Evolutionary conservation across 306 rosid genomes (phyloP), one percentile per base, ranked within the genome.

Genomic region (Abrus precatorius): DNA sequence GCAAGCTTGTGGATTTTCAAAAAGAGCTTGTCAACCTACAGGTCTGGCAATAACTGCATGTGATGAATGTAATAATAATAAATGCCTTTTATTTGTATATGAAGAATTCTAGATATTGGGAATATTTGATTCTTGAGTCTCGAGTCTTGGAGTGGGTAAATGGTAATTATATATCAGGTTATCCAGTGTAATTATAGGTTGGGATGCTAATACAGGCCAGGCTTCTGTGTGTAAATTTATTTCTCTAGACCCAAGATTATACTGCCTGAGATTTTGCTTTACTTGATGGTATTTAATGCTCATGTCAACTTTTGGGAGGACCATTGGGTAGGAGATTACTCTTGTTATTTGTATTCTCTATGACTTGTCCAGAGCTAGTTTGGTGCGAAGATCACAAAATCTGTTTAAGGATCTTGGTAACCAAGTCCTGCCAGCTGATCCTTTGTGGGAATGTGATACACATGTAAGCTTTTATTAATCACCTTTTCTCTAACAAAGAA

Each of bases 1-100:
- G 90, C 48, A 93, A 89, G 88, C 97, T 93, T 57, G 82, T 84
- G 54, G 86, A 83, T 80, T 93, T 91, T 71, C 96, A 91, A 79
- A 85, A 82, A 59, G 93, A 89, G 54, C 91, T 93, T 76, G 90
- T 85, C 55, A 79, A 86, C 75, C 84, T 89, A 74, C 97, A 95
- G 97, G 99, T 95, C 54, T 76, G 82, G 11, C 79, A 38, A 52
- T 45, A 69, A 72, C 7, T 77, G 34, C 62, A 69, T 81, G 54
- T 62, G 38, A 73, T 45, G 54, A 53, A 44, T 68, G 9, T 62
- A 4, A 48, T 28, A 44, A 14, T 62, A 45, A 72, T 72, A 33
- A 38, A 77, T 32, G 12, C 29, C 64, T 65, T 52, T 41, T 29
- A 40, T 40, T 45, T 52, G 44, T 60, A 41, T 55, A 14, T 68